Evolutionary conservation across 2,329 filamentous ascomycete genomes (phyloP).

Genomic region (Hymenoscyphus infarciens): DNA sequence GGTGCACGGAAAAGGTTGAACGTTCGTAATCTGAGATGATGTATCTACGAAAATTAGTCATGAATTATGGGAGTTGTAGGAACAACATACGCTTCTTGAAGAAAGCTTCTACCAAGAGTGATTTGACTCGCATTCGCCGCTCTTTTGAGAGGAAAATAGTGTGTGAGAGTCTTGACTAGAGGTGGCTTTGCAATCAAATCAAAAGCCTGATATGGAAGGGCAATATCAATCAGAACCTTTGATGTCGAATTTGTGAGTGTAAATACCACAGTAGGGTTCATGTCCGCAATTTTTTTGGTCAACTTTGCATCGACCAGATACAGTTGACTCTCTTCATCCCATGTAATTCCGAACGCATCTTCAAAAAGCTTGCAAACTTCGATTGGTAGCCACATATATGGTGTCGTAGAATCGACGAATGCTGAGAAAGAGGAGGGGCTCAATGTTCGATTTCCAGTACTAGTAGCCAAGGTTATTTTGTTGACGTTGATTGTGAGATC

Average conservation of each 20-base stretch:
- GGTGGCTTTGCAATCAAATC: conserved; percentile 38
- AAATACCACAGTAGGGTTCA: conserved; percentile 38
- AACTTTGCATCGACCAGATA: conserved; percentile 18
- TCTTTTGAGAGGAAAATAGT: conserved; percentile 40
- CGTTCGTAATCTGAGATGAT: conserved; percentile 41
- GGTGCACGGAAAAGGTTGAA: conserved; percentile 39
- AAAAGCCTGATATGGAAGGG: conserved; percentile 40
- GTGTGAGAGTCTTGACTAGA: conserved; percentile 25
- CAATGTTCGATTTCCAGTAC: conserved; percentile 14
- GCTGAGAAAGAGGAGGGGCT: conserved; percentile 22
- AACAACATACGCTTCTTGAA: conserved; percentile 38
- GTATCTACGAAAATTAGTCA: conserved; percentile 19
- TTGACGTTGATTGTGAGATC: conserved; percentile 41
- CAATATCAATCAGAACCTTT: conserved; percentile 33
- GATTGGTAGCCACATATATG: conserved; percentile 38
- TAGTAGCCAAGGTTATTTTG: conserved; percentile 28
- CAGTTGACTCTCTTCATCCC: conserved; percentile 26
- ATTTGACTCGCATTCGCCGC: conserved; percentile 35
- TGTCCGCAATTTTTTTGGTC: conserved; percentile 22
- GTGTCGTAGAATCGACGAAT: conserved; percentile 37
- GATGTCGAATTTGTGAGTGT: conserved; percentile 34
- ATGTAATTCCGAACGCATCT: conserved; percentile 34
- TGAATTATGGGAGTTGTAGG: background rate
- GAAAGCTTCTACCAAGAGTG: conserved; percentile 39
- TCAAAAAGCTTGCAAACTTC: conserved; percentile 36